Base-by-base conservation (phyloP, 2,329 filamentous ascomycete species). In the Phaeosphaeriaceae sp. region DNA sequence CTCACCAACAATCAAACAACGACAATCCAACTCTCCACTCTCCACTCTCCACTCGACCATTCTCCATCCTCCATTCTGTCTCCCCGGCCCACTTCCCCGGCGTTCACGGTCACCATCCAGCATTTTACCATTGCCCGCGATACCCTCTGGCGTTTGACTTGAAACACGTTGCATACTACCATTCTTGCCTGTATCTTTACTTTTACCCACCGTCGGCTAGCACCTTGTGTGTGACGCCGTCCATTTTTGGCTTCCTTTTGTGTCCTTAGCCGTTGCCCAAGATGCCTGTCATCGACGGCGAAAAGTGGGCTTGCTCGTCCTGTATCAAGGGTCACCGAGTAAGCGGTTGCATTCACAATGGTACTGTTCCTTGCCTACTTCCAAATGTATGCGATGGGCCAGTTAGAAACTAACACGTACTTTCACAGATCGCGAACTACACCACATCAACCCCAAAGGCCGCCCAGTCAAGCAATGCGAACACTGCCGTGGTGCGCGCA, bases 281-380 rank as follows among this genome's bases (percentile, higher is more conserved):
- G 54, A 74, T 74, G 71, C 70, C 73, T 60, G 56, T 74, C 45
- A 66, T 74, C 61, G 87, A 96, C 82, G 93, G 93, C 76, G 91
- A 96, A 81, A 97, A 97, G 82, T 97, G 86, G 81, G 93, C 93
- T 77, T 97, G 93, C 82, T 90, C 96, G 80, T 92, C 92, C 79
- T 99, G 94, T 80, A 92, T 99, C 74, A 89, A 94, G 77, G 94
- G 94, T 72, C 94, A 99, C 81, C 90, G 94, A 74, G 94, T 99
- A 73, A 97, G 92, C 87, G 96, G 94, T 74, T 99, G 94, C 82
- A 91, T 93, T 76, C 94, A 99, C 77, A 84, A 86, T 75, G 92
- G 92, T 96, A 85, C 81, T n/a, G n/a, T n/a, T n/a, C n/a, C n/a
- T n/a, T n/a, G n/a, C n/a, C n/a, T n/a, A 61, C 13, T 29, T 7